phyloP scores from a whole-genome alignment of 768 basidiomycete species.

The Boletus rubroflammeus region DNA sequence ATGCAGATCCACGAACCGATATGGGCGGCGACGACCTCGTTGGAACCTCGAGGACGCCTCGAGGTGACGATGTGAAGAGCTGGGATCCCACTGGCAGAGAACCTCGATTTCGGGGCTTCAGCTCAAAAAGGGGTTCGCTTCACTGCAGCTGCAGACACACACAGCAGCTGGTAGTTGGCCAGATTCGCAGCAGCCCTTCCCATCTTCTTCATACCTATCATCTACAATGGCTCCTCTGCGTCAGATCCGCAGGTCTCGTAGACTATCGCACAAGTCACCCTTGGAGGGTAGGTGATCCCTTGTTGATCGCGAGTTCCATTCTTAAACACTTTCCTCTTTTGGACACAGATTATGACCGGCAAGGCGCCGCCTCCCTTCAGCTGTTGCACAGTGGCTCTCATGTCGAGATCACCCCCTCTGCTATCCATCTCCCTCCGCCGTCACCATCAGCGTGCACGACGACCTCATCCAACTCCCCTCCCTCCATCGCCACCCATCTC shows the following conservation, averaged over 20 bases:
- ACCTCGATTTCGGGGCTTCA: conserved; percentile 17
- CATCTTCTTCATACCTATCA: not conserved
- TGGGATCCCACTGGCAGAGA: conserved; percentile 17
- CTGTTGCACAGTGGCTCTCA: conserved; percentile 20
- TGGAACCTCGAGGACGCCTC: conserved; percentile 36
- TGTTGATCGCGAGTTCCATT: conserved; percentile 26
- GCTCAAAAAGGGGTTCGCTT: conserved; percentile 30
- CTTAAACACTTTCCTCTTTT: conserved; percentile 35
- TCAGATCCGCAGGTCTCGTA: conserved; percentile 41
- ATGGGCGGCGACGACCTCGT: conserved; percentile 20
- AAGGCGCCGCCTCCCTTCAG: conserved; percentile 20
- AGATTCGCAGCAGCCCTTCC: not conserved
- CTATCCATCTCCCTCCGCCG: conserved; percentile 8
- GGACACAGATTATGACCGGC: conserved; percentile 31
- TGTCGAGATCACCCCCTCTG: conserved; percentile 3
- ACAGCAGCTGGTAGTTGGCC: conserved; percentile 6
- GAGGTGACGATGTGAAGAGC: conserved; percentile 39
- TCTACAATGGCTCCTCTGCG: conserved; percentile 32
- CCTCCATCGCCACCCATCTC: conserved; percentile 24
- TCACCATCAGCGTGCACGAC: conserved; percentile 19
- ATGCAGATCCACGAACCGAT: conserved; percentile 31
- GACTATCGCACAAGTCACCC: conserved; percentile 41
- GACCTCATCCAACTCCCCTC: conserved; percentile 14
- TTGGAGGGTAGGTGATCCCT: conserved; percentile 27
- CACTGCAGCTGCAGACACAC: conserved; percentile 6